Evolutionary conservation across 257 asterid species (phyloP), one percentile per base, ranked within the genome.

Genomic region (Thymus mandschuricus): DNA sequence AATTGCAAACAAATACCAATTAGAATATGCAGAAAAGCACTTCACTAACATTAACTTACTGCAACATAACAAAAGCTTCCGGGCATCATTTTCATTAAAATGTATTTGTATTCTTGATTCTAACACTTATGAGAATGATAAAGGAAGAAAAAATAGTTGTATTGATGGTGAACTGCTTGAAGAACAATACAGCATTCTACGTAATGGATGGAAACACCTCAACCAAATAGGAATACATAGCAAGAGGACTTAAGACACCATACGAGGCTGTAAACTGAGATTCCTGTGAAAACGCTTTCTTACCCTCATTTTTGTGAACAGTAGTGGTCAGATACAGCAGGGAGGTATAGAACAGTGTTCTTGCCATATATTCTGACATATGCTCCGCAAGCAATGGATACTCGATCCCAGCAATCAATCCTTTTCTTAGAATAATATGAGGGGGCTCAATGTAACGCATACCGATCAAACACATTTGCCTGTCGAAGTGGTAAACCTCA

Each of bases 401-500:
- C 89, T 83, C 92, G 35, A 75, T 79, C 80, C 98, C 99, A 62
- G 92, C 88, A 75, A 92, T 82, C 72, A 95, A 75, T 34, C 99
- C 99, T 80, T 95, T 95, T 66, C 98, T 85, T 68, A 95, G 62
- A 67, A 95, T 88, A 60, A 92, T 87, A 84, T 95, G 99, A 73
- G 99, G 99, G 31, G 98, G 99, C 80, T 92, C 94, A 69, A 95
- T 79, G 82, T 88, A 95, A 1, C 85, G 89, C 99, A 95, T 92
- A 30, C 97, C 97, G 52, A 92, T 95, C 88, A 95, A 72, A 79
- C 96, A 89, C 98, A 95, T 92, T 12, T 76, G 40, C 68, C 85
- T 81, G 76, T 95, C 99, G 10, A 95, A 92, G 85, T 95, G 97
- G 80, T 95, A 95, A 72, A 95, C 97, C 80, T 88, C 92, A 28